Conservation (phyloP, 176 grass and related monocot species). For the maize (Zea mays) region Zm-B73-REFERENCE-NAM-5.0 NC_050105.1:89627501-89628000, state of each 20-base stretch:
- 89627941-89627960: slow-evolving; percentile 4
- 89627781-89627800: slow-evolving; percentile 49
- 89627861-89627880: slow-evolving; percentile 25
- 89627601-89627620: slow-evolving; percentile 49
- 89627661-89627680: slow-evolving; percentile 41
- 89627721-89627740: slow-evolving; percentile 41
- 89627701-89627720: slow-evolving; percentile 34
- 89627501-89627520: slow-evolving; percentile 54
- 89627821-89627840: slow-evolving; percentile 5
- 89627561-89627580: slow-evolving; percentile 41
- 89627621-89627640: slow-evolving; percentile 56
- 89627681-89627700: slow-evolving; percentile 38
- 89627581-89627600: slow-evolving; percentile 30
- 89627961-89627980: slow-evolving; percentile 40
- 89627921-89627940: slow-evolving; percentile 28
- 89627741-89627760: slow-evolving; percentile 48
- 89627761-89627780: slow-evolving; percentile 56
- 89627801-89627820: slow-evolving; percentile 55
- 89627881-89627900: slow-evolving; percentile 11
- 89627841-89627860: slow-evolving; percentile 9
- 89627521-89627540: slow-evolving; percentile 34
- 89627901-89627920: slow-evolving; percentile 36
- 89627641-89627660: slow-evolving; percentile 43
- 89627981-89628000: slow-evolving; percentile 39
- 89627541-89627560: slow-evolving; percentile 43